Percentiles rank a stretch among this genome's conserved stretches.
Conservation (phyloP, 257 asterid genomes). For the Rhazya stricta region DNA sequence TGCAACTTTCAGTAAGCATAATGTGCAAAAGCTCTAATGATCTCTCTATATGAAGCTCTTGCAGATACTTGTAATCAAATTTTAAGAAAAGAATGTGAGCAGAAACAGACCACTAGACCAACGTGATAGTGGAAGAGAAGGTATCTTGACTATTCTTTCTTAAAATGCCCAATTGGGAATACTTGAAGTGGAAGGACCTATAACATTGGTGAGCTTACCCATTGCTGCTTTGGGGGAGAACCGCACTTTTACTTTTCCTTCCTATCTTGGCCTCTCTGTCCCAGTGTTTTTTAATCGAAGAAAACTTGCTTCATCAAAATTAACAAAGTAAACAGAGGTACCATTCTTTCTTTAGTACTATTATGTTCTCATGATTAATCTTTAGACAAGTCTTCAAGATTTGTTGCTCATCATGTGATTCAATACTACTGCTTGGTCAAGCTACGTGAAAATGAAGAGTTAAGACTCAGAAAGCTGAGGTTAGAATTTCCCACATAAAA, state of each 20-base stretch:
- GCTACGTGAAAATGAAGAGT: background rate
- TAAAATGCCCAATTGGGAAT: constrained; percentile 1
- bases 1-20: background rate
- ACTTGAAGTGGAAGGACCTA: constrained; percentile 1
- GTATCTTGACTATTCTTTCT: constrained; percentile 4
- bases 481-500: background rate
- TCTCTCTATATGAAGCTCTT: too few relatives aligned
- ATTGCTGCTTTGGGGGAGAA: background rate
- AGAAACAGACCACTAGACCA: background rate
- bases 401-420: background rate
- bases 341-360: background rate
- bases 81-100: background rate
- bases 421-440: background rate
- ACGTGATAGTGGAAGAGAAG: too few relatives aligned
- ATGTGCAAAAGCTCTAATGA: background rate
- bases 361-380: background rate
- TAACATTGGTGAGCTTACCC: background rate
- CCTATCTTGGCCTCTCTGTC: background rate
- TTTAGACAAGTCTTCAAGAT: background rate
- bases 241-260: background rate
- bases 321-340: background rate
- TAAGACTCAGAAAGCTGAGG: background rate
- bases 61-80: background rate
- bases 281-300: background rate
- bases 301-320: background rate